These are phyloP conservation scores for Gymnopilus dilepis DNA, from an alignment of 768 basidiomycete species.

Conservation along the genomic window DNA sequence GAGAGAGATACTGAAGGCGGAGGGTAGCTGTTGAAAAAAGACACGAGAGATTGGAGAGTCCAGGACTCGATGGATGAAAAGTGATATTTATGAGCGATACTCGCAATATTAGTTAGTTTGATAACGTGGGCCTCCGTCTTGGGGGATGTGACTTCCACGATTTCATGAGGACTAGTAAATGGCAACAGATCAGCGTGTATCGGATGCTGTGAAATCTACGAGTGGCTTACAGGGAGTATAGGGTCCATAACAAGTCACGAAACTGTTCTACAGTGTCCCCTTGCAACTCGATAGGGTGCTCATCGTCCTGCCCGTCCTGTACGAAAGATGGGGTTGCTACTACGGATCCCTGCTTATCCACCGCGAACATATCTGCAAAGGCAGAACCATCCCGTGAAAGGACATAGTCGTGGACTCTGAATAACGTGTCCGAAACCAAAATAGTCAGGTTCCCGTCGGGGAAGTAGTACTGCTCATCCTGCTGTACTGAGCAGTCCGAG, in stretches of 20 bases:
- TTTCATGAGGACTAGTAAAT: conserved; percentile 21
- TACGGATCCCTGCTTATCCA: too few species aligned
- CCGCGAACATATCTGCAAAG: too few species aligned
- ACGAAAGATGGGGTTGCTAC: conserved; percentile 13
- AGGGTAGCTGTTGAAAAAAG: conserved; percentile 9
- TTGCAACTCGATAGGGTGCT: conserved; percentile 52
- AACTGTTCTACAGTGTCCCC: conserved; percentile 57
- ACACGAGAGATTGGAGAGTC: conserved; percentile 44
- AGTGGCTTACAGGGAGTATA: conserved; percentile 56
- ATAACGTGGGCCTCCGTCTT: conserved; percentile 38
- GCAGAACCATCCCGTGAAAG: too few species aligned
- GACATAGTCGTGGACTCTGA: too few species aligned
- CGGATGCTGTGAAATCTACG: too few species aligned
- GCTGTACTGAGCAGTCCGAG: too few species aligned
- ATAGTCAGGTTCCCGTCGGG: too few species aligned
- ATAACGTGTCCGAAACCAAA: too few species aligned
- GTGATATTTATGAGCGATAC: conserved; percentile 62
- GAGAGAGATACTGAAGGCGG: conserved; percentile 18
- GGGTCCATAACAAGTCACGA: conserved; percentile 52
- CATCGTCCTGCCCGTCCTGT: conserved; percentile 55
- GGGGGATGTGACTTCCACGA: conserved; percentile 8
- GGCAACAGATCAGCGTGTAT: not conserved
- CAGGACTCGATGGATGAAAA: conserved; percentile 55
- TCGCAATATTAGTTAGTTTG: conserved; percentile 51
- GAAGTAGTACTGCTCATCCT: too few species aligned